Conservation (phyloP, 2,329 filamentous ascomycete genomes). For the Cercospora sesami region DNA sequence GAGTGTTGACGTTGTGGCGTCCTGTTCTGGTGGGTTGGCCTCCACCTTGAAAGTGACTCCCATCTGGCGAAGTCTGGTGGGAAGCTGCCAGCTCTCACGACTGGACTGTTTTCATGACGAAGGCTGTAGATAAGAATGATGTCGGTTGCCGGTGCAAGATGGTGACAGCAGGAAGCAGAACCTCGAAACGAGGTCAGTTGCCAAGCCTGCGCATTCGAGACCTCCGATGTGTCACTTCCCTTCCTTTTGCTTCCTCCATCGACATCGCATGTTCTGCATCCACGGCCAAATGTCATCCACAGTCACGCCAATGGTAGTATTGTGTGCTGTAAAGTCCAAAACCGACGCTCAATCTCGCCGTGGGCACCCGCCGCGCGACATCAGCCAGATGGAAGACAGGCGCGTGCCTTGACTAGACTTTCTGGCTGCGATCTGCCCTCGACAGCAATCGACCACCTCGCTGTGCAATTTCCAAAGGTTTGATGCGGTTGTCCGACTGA, state of each 20-base stretch:
- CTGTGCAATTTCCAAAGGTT: not conserved
- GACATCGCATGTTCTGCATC: not conserved
- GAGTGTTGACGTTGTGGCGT: constrained; percentile 17
- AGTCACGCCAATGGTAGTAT: not conserved
- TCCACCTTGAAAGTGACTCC: not conserved
- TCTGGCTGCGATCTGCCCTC: not conserved
- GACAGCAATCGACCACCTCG: not conserved
- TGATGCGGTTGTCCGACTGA: not conserved
- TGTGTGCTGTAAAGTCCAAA: not conserved
- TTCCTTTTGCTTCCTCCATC: not conserved
- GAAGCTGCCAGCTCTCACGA: not conserved
- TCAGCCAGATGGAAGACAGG: not conserved
- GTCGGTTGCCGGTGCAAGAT: not conserved
- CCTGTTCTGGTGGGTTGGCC: not conserved
- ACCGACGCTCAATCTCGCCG: not conserved
- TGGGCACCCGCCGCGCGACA: not conserved
- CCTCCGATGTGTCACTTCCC: not conserved
- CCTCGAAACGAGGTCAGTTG: not conserved
- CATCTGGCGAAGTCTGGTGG: not conserved
- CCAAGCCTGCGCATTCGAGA: not conserved
- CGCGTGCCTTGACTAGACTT: too few relatives aligned
- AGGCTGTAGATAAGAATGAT: not conserved
- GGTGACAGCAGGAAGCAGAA: not conserved
- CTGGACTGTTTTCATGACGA: not conserved
- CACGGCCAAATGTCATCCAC: not conserved